A percentile compares a stretch with the other conserved stretches of the same genome.
Conservation (phyloP, 176 grass and related monocot genomes). For the Echinochloa phyllopogon region DNA sequence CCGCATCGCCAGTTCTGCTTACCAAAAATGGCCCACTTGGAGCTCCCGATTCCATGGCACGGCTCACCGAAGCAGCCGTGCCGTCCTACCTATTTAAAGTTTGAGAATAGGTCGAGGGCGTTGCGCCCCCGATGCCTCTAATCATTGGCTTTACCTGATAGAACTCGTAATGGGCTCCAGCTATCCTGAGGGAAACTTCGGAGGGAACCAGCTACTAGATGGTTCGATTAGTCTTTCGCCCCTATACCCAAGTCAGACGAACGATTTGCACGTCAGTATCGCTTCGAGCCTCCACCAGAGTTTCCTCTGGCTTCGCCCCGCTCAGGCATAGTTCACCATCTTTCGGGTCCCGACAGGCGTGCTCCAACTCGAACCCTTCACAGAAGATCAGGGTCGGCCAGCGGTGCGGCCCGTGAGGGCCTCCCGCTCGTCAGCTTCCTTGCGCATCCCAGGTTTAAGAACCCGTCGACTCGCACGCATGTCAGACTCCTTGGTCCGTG, state of each 20-base stretch:
- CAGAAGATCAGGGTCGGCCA: no score
- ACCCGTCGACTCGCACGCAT: constrained; percentile 22
- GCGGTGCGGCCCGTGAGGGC: no score
- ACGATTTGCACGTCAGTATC: no score
- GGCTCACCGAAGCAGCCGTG: constrained; percentile 55
- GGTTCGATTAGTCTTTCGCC: constrained; percentile 72
- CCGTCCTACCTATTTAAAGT: constrained; percentile 84
- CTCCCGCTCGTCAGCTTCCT: no score
- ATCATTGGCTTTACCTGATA: constrained; percentile 78
- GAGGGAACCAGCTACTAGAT: constrained; percentile 71
- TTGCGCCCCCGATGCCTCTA: constrained; percentile 75
- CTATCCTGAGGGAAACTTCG: constrained; percentile 81
- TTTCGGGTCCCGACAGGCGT: no score
- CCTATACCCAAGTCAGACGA: constrained; percentile 72
- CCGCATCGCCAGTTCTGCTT: constrained; percentile 69
- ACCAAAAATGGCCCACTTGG: constrained; percentile 71
- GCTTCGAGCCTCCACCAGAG: no score
- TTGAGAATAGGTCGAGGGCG: constrained; percentile 77
- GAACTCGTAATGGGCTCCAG: constrained; percentile 57
- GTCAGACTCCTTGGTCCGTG: constrained; percentile 83
- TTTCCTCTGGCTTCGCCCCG: no score
- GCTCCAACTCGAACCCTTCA: no score
- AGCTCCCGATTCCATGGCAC: constrained; percentile 56
- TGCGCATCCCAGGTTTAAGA: no score
- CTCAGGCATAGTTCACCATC: no score